Percentiles rank a stretch among this genome's conserved stretches.
These are phyloP conservation scores for Agaricus blazei DNA, from an alignment of 768 basidiomycete species.

Conservation along the genomic window DNA sequence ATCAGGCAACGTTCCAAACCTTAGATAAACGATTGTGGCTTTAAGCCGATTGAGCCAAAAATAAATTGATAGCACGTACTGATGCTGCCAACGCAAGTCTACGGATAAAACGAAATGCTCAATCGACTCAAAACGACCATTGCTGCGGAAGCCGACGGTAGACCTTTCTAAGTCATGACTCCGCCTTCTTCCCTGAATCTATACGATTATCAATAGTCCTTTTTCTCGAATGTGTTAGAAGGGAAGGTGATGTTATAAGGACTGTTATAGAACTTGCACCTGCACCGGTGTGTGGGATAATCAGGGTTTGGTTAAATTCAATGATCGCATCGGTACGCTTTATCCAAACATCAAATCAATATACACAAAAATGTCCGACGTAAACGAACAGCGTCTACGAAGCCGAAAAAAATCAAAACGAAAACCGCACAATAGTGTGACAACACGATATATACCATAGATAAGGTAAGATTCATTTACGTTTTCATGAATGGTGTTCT, in stretches of 20 bases:
- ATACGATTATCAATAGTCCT: constrained; percentile 25
- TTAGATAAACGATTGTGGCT: too few relatives aligned
- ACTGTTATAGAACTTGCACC: constrained; percentile 35
- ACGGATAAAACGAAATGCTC: constrained; percentile 47
- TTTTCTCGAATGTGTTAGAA: constrained; percentile 48
- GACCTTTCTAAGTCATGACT: not conserved
- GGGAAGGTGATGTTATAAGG: constrained; percentile 34
- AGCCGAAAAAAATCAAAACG: too few relatives aligned
- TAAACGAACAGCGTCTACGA: too few relatives aligned
- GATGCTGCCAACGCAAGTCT: constrained; percentile 41
- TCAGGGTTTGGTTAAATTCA: not conserved
- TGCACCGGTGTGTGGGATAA: constrained; percentile 26
- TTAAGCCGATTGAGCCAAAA: too few relatives aligned
- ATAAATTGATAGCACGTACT: constrained; percentile 40
- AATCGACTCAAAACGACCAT: constrained; percentile 40
- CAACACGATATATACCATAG: too few relatives aligned
- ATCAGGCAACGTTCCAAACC: too few relatives aligned
- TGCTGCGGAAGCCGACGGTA: constrained; percentile 38
- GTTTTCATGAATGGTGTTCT: too few relatives aligned
- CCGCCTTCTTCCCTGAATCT: too few relatives aligned
- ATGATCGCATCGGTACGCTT: not conserved
- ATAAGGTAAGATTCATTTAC: too few relatives aligned
- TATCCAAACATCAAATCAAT: not conserved
- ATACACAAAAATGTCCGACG: not conserved
- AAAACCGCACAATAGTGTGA: too few relatives aligned